phyloP scores from a whole-genome alignment of 75 land plant genomes.

The Gnetum montanum region DNA sequence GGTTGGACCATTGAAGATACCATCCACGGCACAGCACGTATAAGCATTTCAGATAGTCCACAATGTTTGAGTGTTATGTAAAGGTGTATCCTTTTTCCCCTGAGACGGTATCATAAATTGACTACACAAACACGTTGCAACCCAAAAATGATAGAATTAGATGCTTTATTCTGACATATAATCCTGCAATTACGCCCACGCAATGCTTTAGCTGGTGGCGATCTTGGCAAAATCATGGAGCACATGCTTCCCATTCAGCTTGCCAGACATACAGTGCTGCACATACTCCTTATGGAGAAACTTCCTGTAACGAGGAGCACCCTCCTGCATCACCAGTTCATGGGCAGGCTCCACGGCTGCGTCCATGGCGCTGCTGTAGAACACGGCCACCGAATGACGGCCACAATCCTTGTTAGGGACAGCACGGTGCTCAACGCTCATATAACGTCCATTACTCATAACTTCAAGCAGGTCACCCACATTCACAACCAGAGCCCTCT shows the following conservation, averaged over 20 bases:
- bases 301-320: neutral
- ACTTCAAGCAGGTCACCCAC: constrained; percentile 16
- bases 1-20: no score
- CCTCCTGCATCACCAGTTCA: neutral
- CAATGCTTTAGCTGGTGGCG: neutral
- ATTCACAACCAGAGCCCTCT: constrained; percentile 11
- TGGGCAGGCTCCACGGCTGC: neutral
- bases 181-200: no score
- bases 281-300: neutral
- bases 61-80: no score
- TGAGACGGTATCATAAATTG: no score
- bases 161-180: no score
- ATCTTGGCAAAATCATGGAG: neutral
- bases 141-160: no score
- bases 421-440: neutral
- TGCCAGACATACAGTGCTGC: neutral
- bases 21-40: no score
- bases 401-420: neutral
- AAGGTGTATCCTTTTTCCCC: no score
- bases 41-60: no score
- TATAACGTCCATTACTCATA: neutral
- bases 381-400: neutral
- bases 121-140: no score
- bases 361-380: neutral
- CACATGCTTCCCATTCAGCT: neutral